These are phyloP conservation scores for Zygosaccharomyces rouxii DNA, from an alignment of 805 yeast genomes.

Conservation along the genomic window DNA sequence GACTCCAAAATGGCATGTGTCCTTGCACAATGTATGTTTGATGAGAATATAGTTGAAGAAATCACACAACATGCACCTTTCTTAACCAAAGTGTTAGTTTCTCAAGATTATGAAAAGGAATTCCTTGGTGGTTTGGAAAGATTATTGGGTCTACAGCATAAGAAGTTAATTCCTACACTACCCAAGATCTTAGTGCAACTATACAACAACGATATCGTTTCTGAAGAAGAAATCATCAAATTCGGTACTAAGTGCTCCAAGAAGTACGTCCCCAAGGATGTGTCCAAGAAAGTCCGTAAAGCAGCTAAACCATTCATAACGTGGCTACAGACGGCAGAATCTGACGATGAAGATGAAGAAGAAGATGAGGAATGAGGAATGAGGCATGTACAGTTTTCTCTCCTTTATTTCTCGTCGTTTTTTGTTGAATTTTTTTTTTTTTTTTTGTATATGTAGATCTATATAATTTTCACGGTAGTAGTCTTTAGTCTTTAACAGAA, in stretches of 20 bases:
- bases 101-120: constrained; percentile 73
- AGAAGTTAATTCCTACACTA: constrained; percentile 61
- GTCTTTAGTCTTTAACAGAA: not conserved
- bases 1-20: constrained; percentile 83
- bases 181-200: constrained; percentile 79
- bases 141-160: constrained; percentile 76
- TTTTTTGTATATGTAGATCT: constrained; percentile 4
- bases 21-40: constrained; percentile 84
- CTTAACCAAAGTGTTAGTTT: constrained; percentile 62
- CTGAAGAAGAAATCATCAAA: constrained; percentile 72
- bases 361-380: constrained; percentile 16
- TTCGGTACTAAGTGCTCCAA: constrained; percentile 91
- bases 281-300: constrained; percentile 87
- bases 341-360: constrained; percentile 58
- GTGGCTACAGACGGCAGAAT: constrained; percentile 94
- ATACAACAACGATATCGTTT: constrained; percentile 77
- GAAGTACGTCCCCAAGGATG: constrained; percentile 88
- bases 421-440: not conserved
- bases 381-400: not conserved
- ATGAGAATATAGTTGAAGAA: constrained; percentile 68
- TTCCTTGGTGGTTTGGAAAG: constrained; percentile 96
- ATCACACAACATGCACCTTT: constrained; percentile 76
- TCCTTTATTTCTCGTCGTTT: not conserved
- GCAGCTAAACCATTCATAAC: constrained; percentile 94
- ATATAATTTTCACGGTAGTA: constrained; percentile 4